phyloP scores from a whole-genome alignment of 441 rosid genomes.

The Melastoma candidum region DNA sequence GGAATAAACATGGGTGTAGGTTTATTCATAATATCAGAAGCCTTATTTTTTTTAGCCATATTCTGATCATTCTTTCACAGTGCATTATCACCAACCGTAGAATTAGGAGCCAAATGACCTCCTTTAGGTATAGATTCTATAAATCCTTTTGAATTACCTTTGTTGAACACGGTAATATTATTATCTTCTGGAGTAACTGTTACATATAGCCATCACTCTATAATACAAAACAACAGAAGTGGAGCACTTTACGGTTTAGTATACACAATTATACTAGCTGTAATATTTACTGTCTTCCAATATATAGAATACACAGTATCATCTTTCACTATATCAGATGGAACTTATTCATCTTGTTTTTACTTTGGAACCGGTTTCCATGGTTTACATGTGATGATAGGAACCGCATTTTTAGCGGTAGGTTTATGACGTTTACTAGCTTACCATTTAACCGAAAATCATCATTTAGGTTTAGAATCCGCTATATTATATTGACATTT shows the following conservation, averaged over 20 bases:
- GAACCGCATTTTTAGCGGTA: too few species aligned
- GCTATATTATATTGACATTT: constrained; percentile 14
- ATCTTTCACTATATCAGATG: not conserved
- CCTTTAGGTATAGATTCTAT: constrained; percentile 9
- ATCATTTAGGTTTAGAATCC: constrained; percentile 8
- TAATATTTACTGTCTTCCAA: not conserved
- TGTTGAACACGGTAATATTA: not conserved
- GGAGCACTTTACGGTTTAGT: too few species aligned
- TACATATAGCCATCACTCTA: constrained; percentile 6
- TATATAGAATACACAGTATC: constrained; percentile 6
- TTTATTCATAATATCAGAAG: constrained; percentile 1
- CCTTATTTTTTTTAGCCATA: not conserved
- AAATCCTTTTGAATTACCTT: constrained; percentile 11
- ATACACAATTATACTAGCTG: not conserved
- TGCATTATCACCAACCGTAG: not conserved
- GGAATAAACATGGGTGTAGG: constrained; percentile 6
- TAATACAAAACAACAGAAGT: constrained; percentile 1
- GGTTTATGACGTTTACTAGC: not conserved
- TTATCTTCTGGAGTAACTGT: not conserved
- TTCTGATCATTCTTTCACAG: constrained; percentile 10
- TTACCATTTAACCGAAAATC: too few species aligned
- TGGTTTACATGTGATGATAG: constrained; percentile 4
- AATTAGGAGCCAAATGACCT: constrained; percentile 10
- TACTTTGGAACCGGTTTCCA: constrained; percentile 6
- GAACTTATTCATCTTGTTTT: not conserved